phyloP scores from a whole-genome alignment of 768 basidiomycete genomes.

The Amanita rimosa region DNA sequence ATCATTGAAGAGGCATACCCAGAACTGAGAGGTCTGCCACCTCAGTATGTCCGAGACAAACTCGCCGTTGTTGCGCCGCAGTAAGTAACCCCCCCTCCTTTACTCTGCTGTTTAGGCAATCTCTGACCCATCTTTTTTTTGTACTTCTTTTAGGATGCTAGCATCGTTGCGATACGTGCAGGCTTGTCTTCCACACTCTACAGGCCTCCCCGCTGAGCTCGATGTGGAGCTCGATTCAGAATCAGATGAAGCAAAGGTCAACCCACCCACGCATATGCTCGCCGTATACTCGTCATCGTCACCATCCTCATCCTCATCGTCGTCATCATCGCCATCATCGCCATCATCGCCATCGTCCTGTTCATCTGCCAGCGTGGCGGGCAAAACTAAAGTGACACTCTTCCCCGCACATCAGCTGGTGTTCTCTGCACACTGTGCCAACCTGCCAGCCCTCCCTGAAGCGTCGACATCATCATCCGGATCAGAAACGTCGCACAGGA shows the following conservation, averaged over 20 bases:
- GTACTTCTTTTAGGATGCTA: conserved; percentile 8
- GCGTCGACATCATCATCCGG: conserved; percentile 19
- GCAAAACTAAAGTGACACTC: conserved; percentile 20
- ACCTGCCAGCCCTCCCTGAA: conserved; percentile 22
- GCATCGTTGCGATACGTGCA: conserved; percentile 9
- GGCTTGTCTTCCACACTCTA: conserved; percentile 5
- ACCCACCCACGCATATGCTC: conserved; percentile 22
- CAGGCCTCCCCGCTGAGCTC: conserved; percentile 11
- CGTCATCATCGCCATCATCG: conserved; percentile 6
- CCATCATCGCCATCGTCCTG: conserved; percentile 4
- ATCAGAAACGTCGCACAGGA: conserved; percentile 12
- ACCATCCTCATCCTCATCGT: conserved; percentile 2
- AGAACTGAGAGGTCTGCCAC: conserved; percentile 9
- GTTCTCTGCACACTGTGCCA: conserved; percentile 26
- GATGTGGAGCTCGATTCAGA: conserved; percentile 13
- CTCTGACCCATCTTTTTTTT: background rate
- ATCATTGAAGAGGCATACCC: conserved; percentile 9
- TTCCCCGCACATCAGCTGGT: conserved; percentile 33
- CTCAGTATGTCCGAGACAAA: conserved; percentile 12
- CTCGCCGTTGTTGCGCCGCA: conserved; percentile 7
- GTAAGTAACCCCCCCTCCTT: conserved; percentile 5
- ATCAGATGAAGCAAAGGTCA: conserved; percentile 8
- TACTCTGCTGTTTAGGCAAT: background rate
- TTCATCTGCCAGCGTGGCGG: background rate
- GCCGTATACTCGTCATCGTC: conserved; percentile 17